These are phyloP conservation scores for Ichthyophthirius multifiliis DNA, from an alignment of 169 alveolate species.

Conservation along the genomic window DNA sequence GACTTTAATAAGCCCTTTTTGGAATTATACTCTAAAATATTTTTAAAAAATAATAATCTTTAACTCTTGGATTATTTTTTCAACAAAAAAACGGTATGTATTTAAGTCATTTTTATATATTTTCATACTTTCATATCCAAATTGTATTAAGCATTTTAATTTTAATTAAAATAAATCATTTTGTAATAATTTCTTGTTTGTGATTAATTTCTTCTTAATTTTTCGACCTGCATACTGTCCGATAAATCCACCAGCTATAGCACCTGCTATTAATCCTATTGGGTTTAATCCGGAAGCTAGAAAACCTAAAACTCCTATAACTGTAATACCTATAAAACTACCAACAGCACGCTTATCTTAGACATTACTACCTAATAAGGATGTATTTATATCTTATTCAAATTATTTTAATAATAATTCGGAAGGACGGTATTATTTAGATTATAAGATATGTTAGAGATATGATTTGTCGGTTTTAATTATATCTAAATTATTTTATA, in stretches of 20 bases:
- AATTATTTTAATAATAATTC: not conserved
- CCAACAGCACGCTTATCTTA: constrained; percentile 1
- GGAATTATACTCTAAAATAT: not conserved
- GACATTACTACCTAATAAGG: not conserved
- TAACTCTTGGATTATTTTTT: not conserved
- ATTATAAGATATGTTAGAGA: too few species aligned
- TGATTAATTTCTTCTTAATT: not conserved
- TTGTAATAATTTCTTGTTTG: not conserved
- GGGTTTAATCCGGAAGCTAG: not conserved
- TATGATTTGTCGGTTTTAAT: too few species aligned
- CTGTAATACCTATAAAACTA: not conserved
- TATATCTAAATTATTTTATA: too few species aligned
- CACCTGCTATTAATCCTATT: not conserved
- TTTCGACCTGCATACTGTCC: constrained; percentile 5
- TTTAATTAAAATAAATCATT: not conserved
- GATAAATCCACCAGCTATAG: not conserved
- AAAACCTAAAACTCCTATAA: not conserved
- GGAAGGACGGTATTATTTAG: not conserved
- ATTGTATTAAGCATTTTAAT: not conserved
- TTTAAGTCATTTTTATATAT: not conserved
- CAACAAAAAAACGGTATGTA: not conserved
- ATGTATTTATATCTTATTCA: not conserved
- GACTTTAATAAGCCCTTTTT: not conserved
- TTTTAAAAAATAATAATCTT: not conserved
- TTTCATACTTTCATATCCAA: not conserved